Evolutionary conservation across 495 filamentous ascomycete species (phyloP), one percentile per base, ranked within the genome.

Genomic region (Elasticomyces elasticus): DNA sequence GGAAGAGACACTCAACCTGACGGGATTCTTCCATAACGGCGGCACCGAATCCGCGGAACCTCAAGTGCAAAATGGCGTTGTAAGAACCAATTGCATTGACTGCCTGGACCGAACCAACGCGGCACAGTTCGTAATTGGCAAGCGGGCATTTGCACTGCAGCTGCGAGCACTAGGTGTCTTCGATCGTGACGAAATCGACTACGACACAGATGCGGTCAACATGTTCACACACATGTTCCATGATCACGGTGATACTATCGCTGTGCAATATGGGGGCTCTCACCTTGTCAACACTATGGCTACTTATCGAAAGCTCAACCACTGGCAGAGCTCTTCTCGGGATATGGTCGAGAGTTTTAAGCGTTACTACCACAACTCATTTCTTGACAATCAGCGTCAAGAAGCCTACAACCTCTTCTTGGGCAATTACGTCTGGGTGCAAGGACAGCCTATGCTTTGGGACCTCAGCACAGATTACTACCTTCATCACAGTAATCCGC

Each of bases 311-410:
- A 96, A 95, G 68, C 94, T 95, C 65, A 97, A 97, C 56, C 90
- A 96, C 65, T 98, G 92, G 92, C 95, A 87, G 35, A 95, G 89
- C 59, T 87, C 94, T 62, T 95, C 92, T 6, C 78, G 92, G 40
- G 92, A 98, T 67, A 98, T 98, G 92, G 87, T 98, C 10, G 92
- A 98, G 69, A 94, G 87, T 67, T 96, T 98, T 74, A 98, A 97
- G 66, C 82, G 92, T 27, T 98, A 97, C 71, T 98, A 98, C 71
- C 94, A 97, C 67, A 98, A 98, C 67, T 95, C 90, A 0, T 98
- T 98, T 69, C 76, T 97, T 9, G 92, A 98, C 67, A 86, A 86
- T 19, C 92, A 97, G 64, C 81, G 92, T 38, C 92, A 98, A 70
- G 92, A 98, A 65, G 92, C 94, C 0, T 97, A 97, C 66, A 98